Base-by-base conservation (phyloP, 257 asterid genomes). In the Ophiorrhiza pumila region DNA sequence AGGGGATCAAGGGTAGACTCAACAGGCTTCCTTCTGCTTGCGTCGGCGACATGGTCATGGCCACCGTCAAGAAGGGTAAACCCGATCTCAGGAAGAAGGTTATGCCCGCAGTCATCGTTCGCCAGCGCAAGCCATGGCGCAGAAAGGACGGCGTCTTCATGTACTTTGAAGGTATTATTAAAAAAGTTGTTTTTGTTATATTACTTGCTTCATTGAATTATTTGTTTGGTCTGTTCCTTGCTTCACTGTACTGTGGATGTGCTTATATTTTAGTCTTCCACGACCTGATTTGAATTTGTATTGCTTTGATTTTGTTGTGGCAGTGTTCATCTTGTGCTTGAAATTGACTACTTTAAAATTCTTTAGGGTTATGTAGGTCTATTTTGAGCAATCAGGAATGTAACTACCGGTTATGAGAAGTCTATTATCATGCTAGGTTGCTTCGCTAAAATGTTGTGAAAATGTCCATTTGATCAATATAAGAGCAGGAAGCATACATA, bases 121-220 rank as follows among this genome's bases (percentile, higher is more conserved):
- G 95, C 45, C 91, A 88, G 72, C 85, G 95, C 79, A 88, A 88
- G 82, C 95, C 90, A 0, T 89, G 92, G 92, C 92, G 95, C 85
- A 74, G 95, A 89, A 89, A 87, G 92, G 95, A 89, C 58, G 92
- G 95, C 15, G 95, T 87, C 17, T 87, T 52, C 79, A 87, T 87
- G 95, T 89, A 87, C 80, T 89, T 89, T 0, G 93, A 87, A 75
- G 90, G 90, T 85, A 67, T 34, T 0, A 1, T 0, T 41, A 8
- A 1, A 59, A 18, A 14, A 4, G 0, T 1, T 10, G 6, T 27
- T 7, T 43, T n/a, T 13, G 3, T 17, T 27, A 9, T 12, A 5
- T 34, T 52, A 17, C 20, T 6, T 66, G 7, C 3, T 6, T 22
- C 31, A 20, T 0, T 63, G 7, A 1, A 49, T 11, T 22, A 49